A percentile compares a stretch with the other conserved stretches of the same genome.
phyloP scores from a whole-genome alignment of 2,329 filamentous ascomycete species.

The Alternaria brassicicola region DNA sequence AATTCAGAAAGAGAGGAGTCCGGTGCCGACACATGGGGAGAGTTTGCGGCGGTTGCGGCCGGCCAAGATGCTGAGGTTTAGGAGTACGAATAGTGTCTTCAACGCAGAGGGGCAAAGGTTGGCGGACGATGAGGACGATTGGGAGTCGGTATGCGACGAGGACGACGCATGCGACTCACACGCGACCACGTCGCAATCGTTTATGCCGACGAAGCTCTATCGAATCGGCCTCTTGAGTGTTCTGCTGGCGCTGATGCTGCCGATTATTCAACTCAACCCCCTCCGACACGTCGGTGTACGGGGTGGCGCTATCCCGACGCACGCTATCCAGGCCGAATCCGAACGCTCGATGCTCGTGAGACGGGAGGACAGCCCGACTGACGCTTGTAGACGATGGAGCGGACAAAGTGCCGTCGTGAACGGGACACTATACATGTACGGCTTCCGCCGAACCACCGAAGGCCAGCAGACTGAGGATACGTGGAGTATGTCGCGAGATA shows the following conservation, averaged over 20 bases:
- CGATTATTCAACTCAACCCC: constrained; percentile 39
- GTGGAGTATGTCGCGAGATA: constrained; percentile 65
- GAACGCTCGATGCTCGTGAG: constrained; percentile 26
- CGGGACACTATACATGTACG: constrained; percentile 77
- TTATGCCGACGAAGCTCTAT: constrained; percentile 31
- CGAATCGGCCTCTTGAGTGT: constrained; percentile 38
- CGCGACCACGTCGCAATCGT: constrained; percentile 7
- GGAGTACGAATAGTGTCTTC: constrained; percentile 39
- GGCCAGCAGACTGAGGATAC: constrained; percentile 65
- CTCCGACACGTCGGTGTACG: constrained; percentile 34
- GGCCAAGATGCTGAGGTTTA: constrained; percentile 40
- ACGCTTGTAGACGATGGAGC: constrained; percentile 48
- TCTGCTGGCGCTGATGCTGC: constrained; percentile 42
- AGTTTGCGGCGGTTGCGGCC: constrained; percentile 33
- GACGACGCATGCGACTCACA: constrained; percentile 24
- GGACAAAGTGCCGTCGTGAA: constrained; percentile 68
- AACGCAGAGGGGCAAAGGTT: constrained; percentile 12
- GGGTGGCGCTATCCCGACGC: constrained; percentile 33
- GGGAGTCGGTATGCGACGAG: constrained; percentile 37
- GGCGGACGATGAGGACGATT: constrained; percentile 28
- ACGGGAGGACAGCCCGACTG: constrained; percentile 40
- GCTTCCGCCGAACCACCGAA: constrained; percentile 67
- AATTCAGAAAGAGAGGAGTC: constrained; percentile 37
- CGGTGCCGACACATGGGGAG: constrained; percentile 32
- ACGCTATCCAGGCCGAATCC: constrained; percentile 23